Base-by-base conservation (phyloP, 2,329 filamentous ascomycete species). In the Cladophialophora bantiana region DNA sequence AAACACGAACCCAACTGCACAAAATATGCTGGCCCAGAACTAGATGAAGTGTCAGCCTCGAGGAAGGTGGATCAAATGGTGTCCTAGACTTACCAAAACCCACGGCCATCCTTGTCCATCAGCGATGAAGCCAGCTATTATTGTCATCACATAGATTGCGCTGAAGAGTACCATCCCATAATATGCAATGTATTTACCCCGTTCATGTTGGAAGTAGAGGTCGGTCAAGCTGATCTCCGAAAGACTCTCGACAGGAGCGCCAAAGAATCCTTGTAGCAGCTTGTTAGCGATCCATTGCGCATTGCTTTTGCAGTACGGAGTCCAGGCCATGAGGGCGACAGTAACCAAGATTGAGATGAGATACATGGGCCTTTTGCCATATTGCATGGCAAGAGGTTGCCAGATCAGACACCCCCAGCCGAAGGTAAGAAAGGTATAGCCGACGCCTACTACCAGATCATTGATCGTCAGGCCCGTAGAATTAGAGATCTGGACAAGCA, bases 281-380 rank as follows among this genome's bases (percentile, higher is more conserved):
- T 81, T 80, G 68, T 80, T 80, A 6, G 81, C 81, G 26, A 81
- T 80, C 82, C 82, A 84, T 68, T 83, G 78, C 5, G 81, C 80
- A 31, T 80, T 78, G 13, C 75, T 79, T 36, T 76, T 80, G 4
- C 79, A 78, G 63, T 82, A 79, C 0, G 81, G 78, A 20, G 77
- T 78, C 81, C 82, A 84, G 0, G 53, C 15, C 10, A 31, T n/a
- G 18, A 32, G 38, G 15, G 76, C 67, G 50, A 62, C 59, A 2
- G 64, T 62, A 48, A 71, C 73, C 13, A 80, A 59, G 53, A 74
- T 71, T 9, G 70, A 69, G 2, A 73, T 18, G 7, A 74, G 64
- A 59, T 74, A 74, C n/a, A 71, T 64, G 1, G 73, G 71, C 2
- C 73, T 70, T 61, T 73, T 73, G 12, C 81, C 82, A 72, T 80